A percentile compares a stretch with the other conserved stretches of the same genome.
phyloP scores from a whole-genome alignment of 2,329 filamentous ascomycete species.

The Grosmannia serpens region DNA sequence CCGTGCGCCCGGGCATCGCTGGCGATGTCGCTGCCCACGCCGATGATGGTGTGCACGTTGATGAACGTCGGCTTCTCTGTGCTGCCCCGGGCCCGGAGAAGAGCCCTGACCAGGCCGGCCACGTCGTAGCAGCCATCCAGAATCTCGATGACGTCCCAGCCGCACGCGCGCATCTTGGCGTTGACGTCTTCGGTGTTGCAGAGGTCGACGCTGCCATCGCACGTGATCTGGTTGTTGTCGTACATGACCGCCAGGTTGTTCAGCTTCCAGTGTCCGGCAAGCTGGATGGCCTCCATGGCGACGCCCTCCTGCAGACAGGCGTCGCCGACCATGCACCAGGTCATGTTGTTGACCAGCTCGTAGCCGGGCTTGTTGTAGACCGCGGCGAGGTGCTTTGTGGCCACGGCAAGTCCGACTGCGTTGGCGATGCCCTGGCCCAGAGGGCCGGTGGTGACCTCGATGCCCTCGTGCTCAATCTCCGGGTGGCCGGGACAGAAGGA shows the following conservation, averaged over 20 bases:
- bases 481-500: slow-evolving; percentile 44
- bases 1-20: slow-evolving; percentile 43
- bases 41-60: slow-evolving; percentile 45
- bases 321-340: slow-evolving; percentile 46
- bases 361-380: slow-evolving; percentile 39
- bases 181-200: slow-evolving; percentile 46
- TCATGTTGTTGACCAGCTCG: slow-evolving; percentile 37
- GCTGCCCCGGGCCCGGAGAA: slow-evolving; percentile 24
- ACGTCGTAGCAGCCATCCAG: slow-evolving; percentile 41
- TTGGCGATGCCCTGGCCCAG: slow-evolving; percentile 50
- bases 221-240: slow-evolving; percentile 50
- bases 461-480: slow-evolving; percentile 44
- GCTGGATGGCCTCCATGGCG: slow-evolving; percentile 41
- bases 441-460: slow-evolving; percentile 49
- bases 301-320: slow-evolving; percentile 49
- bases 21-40: slow-evolving; percentile 32
- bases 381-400: slow-evolving; percentile 41
- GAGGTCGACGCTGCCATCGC: slow-evolving; percentile 43
- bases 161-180: slow-evolving; percentile 43
- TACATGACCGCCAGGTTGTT: slow-evolving; percentile 47
- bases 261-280: slow-evolving; percentile 43
- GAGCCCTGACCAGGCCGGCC: slow-evolving; percentile 24
- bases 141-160: slow-evolving; percentile 44
- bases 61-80: slow-evolving; percentile 29
- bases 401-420: slow-evolving; percentile 46